phyloP scores from a whole-genome alignment of 202 grass and related monocot species.

The Brachypodium distachyon region DNA sequence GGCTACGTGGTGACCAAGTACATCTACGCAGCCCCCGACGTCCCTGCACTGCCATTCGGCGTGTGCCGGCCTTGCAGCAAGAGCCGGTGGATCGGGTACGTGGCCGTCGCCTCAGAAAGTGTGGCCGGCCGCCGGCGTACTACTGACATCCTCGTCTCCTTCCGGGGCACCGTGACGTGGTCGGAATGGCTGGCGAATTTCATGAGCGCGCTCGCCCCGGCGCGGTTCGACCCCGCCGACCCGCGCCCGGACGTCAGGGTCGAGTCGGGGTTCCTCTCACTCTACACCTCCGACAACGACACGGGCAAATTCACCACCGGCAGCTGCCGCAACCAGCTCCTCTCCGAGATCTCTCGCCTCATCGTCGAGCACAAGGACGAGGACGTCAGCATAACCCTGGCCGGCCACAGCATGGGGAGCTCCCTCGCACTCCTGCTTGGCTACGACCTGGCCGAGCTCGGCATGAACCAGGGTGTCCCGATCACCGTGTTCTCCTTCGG shows the following conservation, averaged over 20 bases:
- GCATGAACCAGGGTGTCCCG: conserved; percentile 11
- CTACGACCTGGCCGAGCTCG: conserved; percentile 48
- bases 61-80: background rate
- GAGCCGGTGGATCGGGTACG: conserved; percentile 66
- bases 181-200: conserved; percentile 53
- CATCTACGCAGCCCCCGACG: conserved; percentile 53
- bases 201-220: conserved; percentile 48
- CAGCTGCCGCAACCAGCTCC: conserved; percentile 49
- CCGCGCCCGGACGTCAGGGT: conserved; percentile 43
- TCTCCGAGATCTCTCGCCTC: conserved; percentile 23
- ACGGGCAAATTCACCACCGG: conserved; percentile 19
- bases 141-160: conserved; percentile 63
- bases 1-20: conserved; percentile 71
- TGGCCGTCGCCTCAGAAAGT: conserved; percentile 34
- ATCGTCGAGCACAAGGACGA: conserved; percentile 14
- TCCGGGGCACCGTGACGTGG: conserved; percentile 47
- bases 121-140: conserved; percentile 26
- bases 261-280: conserved; percentile 56
- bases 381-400: conserved; percentile 34
- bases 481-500: conserved; percentile 42
- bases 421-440: conserved; percentile 40
- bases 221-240: conserved; percentile 45
- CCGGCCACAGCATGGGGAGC: conserved; percentile 53
- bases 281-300: conserved; percentile 49
- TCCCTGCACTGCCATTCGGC: conserved; percentile 16